Conservation (phyloP, 768 basidiomycete genomes). For the Gelatoporia subvermispora region DNA sequence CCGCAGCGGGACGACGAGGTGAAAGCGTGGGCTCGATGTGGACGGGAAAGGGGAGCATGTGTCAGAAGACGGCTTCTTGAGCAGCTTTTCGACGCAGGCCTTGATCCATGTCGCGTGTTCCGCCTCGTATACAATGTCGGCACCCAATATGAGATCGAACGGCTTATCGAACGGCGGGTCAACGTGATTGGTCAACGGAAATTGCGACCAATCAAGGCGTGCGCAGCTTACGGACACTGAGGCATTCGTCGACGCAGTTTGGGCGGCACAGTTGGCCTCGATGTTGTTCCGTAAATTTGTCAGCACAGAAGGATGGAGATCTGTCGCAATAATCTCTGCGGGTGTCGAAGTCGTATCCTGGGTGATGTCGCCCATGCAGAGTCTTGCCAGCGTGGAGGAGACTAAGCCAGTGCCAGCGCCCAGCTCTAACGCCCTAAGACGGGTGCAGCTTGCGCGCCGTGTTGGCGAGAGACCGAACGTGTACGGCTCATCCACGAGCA, state of each 20-base stretch:
- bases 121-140: slow-evolving; percentile 51
- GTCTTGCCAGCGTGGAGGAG: slow-evolving; percentile 35
- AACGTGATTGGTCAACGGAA: not conserved
- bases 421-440: slow-evolving; percentile 44
- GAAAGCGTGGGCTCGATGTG: slow-evolving; percentile 42
- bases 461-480: slow-evolving; percentile 38
- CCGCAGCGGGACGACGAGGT: slow-evolving; percentile 75
- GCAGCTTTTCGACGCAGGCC: slow-evolving; percentile 33
- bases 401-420: slow-evolving; percentile 58
- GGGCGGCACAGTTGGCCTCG: slow-evolving; percentile 23
- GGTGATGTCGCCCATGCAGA: slow-evolving; percentile 4
- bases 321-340: slow-evolving; percentile 38
- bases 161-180: slow-evolving; percentile 24
- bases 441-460: not conserved
- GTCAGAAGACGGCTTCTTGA: slow-evolving; percentile 29
- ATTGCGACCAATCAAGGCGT: slow-evolving; percentile 37
- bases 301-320: slow-evolving; percentile 45
- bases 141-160: slow-evolving; percentile 48
- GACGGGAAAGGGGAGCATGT: slow-evolving; percentile 13
- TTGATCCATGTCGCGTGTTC: slow-evolving; percentile 45
- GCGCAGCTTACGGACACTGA: slow-evolving; percentile 20
- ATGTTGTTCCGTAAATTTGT: slow-evolving; percentile 44
- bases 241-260: slow-evolving; percentile 9
- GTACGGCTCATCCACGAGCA: slow-evolving; percentile 54
- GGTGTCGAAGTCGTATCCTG: too few relatives aligned